Percentiles rank a stretch among this genome's conserved stretches.
Conservation (phyloP, 2,329 filamentous ascomycete species). For the Zymoseptoria brevis region DNA sequence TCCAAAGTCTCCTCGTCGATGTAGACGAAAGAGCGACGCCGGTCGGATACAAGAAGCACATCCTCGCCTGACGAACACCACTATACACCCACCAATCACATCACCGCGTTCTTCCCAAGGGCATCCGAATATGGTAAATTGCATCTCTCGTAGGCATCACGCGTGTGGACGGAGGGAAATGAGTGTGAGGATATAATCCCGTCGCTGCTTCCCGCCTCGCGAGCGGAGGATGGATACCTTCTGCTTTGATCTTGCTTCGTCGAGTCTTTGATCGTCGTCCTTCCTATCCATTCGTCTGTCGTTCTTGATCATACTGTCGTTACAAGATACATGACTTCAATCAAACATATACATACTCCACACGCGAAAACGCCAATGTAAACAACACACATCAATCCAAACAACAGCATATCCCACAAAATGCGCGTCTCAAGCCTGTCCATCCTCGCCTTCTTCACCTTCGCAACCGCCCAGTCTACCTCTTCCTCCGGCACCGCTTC, state of each 20-base stretch:
- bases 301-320: neutral
- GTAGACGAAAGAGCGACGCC: too few relatives aligned
- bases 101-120: neutral
- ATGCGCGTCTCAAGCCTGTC: constrained; percentile 14
- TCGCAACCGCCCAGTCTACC: constrained; percentile 36
- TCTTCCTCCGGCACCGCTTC: constrained; percentile 21
- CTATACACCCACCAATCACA: neutral
- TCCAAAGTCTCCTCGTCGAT: too few relatives aligned
- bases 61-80: neutral
- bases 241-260: neutral
- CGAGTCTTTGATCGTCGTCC: neutral
- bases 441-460: constrained; percentile 30
- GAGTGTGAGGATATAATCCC: neutral
- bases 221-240: neutral
- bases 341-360: neutral
- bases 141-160: neutral
- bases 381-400: neutral
- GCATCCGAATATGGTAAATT: neutral
- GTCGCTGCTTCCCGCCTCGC: neutral
- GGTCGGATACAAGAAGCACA: too few relatives aligned
- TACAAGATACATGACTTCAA: neutral
- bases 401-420: constrained; percentile 1
- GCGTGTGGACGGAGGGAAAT: neutral
- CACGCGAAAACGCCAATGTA: neutral
- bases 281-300: neutral